phyloP scores from a whole-genome alignment of 2,329 filamentous ascomycete species.

The Thyridium curvatum region DNA sequence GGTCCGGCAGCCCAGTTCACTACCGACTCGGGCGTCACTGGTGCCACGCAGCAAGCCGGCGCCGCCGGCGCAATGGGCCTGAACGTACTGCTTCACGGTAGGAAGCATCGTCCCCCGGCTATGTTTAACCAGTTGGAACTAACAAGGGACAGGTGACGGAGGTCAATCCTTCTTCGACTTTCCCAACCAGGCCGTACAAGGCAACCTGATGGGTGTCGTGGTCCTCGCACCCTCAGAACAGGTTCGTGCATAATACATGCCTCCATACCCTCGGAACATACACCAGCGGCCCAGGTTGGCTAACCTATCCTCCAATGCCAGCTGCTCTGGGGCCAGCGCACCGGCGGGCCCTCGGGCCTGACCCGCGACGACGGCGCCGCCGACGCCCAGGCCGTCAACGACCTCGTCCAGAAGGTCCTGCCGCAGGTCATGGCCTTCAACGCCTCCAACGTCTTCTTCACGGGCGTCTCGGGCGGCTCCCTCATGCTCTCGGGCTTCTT shows the following conservation, averaged over 20 bases:
- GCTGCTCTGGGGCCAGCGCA: slow-evolving; percentile 54
- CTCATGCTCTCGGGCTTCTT: slow-evolving; percentile 51
- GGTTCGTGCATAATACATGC: not conserved
- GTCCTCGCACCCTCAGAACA: slow-evolving; percentile 38
- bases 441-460: slow-evolving; percentile 45
- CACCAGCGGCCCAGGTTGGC: no score
- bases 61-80: slow-evolving; percentile 35
- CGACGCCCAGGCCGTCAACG: slow-evolving; percentile 49
- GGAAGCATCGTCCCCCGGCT: not conserved
- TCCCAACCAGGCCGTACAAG: slow-evolving; percentile 46
- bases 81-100: slow-evolving; percentile 50
- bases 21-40: slow-evolving; percentile 38
- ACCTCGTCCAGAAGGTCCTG: slow-evolving; percentile 41
- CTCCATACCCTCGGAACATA: no score
- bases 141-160: slow-evolving; percentile 33
- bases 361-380: slow-evolving; percentile 47
- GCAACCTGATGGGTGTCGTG: slow-evolving; percentile 44
- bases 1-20: slow-evolving; percentile 49
- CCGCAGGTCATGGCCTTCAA: slow-evolving; percentile 49
- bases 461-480: slow-evolving; percentile 48
- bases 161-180: slow-evolving; percentile 54
- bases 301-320: slow-evolving; percentile 13
- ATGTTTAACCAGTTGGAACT: slow-evolving; percentile 14
- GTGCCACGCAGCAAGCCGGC: slow-evolving; percentile 25
- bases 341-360: slow-evolving; percentile 46